These are phyloP conservation scores for Clarireedia homoeocarpa DNA, from an alignment of 2,329 filamentous ascomycete species.

Conservation along the genomic window DNA sequence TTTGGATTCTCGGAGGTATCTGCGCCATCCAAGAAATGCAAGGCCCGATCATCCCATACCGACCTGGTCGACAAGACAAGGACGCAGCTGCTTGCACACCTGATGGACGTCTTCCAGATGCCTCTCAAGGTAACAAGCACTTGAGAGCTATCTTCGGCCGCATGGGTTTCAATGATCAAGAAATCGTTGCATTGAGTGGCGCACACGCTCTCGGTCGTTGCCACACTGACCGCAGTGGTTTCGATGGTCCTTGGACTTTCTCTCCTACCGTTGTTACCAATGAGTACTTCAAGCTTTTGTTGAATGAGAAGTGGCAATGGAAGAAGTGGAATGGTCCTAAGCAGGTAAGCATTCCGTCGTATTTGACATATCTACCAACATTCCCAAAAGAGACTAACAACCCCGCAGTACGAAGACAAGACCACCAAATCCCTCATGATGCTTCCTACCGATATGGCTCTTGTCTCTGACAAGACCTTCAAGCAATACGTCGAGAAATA, in stretches of 20 bases:
- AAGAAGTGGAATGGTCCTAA: constrained; percentile 87
- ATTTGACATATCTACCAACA: not conserved
- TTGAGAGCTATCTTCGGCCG: constrained; percentile 88
- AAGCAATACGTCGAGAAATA: constrained; percentile 74
- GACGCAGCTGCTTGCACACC: constrained; percentile 83
- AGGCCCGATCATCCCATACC: constrained; percentile 79
- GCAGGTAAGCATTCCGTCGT: constrained; percentile 39
- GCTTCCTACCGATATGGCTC: constrained; percentile 84
- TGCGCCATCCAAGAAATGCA: constrained; percentile 91
- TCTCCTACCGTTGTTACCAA: constrained; percentile 88
- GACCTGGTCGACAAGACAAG: constrained; percentile 74
- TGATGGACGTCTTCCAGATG: constrained; percentile 85
- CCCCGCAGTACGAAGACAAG: constrained; percentile 70
- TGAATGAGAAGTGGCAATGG: constrained; percentile 88
- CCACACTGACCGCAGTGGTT: constrained; percentile 83
- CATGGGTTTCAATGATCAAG: constrained; percentile 96
- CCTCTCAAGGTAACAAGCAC: constrained; percentile 67
- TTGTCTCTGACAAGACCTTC: constrained; percentile 85
- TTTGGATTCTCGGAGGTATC: constrained; percentile 88
- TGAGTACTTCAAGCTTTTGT: constrained; percentile 82
- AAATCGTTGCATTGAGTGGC: constrained; percentile 85
- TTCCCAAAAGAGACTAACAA: not conserved
- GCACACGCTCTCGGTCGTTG: constrained; percentile 85
- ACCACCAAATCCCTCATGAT: constrained; percentile 89
- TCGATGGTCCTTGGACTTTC: constrained; percentile 85